These are phyloP conservation scores for Paramecium tetraurelia DNA, from an alignment of 73 alveolate species.

Conservation along the genomic window DNA sequence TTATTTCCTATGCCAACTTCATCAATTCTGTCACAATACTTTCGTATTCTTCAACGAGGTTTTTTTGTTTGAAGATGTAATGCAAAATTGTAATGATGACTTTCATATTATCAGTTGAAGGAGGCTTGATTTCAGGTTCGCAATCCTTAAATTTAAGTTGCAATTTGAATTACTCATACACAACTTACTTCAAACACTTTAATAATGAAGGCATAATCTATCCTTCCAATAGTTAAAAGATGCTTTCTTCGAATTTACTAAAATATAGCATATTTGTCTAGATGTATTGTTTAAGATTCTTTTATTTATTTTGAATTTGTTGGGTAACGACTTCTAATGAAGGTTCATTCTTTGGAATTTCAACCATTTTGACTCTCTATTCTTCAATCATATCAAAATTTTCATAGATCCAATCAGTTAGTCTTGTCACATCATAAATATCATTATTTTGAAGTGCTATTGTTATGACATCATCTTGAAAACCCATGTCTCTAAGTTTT, in stretches of 20 bases:
- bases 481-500: not conserved
- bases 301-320: not conserved
- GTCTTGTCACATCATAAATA: not conserved
- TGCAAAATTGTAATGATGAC: not conserved
- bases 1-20: not conserved
- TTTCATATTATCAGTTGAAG: not conserved
- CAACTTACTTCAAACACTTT: not conserved
- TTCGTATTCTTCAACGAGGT: not conserved
- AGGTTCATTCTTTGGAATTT: not conserved
- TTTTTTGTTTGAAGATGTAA: not conserved
- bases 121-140: constrained; percentile 15
- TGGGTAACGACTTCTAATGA: not conserved
- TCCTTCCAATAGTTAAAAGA: not conserved
- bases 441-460: not conserved
- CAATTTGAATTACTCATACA: not conserved
- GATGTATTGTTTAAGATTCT: not conserved
- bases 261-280: not conserved
- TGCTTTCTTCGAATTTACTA: not conserved
- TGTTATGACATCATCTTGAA: not conserved
- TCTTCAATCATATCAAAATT: not conserved
- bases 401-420: not conserved
- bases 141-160: not conserved
- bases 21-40: not conserved
- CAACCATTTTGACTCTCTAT: not conserved
- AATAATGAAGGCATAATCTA: not conserved